Evolutionary conservation across 495 filamentous ascomycete genomes (phyloP).

Genomic region (Annulohypoxylon moriforme): DNA sequence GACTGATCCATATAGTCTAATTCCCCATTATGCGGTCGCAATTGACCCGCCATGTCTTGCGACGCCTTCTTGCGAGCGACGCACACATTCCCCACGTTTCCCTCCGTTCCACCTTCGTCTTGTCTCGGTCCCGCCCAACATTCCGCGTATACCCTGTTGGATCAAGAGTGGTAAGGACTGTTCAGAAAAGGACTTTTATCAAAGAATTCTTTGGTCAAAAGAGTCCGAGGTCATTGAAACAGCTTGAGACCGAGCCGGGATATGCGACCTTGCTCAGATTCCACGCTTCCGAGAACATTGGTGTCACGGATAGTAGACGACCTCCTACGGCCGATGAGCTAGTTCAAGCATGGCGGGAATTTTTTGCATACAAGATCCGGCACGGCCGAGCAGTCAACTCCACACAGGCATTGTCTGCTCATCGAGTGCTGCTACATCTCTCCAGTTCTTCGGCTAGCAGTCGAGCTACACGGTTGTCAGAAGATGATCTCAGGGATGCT

Average conservation of each 20-base stretch:
- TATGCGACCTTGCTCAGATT: slow-evolving; percentile 67
- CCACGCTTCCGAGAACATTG: slow-evolving; percentile 51
- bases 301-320: slow-evolving; percentile 55
- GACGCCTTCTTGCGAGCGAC: slow-evolving; percentile 48
- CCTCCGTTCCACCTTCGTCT: slow-evolving; percentile 27
- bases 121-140: slow-evolving; percentile 21
- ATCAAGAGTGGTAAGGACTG: slow-evolving; percentile 42
- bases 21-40: slow-evolving; percentile 79
- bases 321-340: slow-evolving; percentile 70
- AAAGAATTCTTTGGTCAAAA: slow-evolving; percentile 64
- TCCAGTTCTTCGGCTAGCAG: slow-evolving; percentile 49
- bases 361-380: slow-evolving; percentile 68
- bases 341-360: slow-evolving; percentile 69
- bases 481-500: slow-evolving; percentile 63
- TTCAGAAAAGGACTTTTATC: slow-evolving; percentile 65
- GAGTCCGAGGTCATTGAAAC: slow-evolving; percentile 62
- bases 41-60: slow-evolving; percentile 61
- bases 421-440: slow-evolving; percentile 70
- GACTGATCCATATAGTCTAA: slow-evolving; percentile 40
- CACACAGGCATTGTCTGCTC: slow-evolving; percentile 70
- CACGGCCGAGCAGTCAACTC: slow-evolving; percentile 66
- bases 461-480: slow-evolving; percentile 56
- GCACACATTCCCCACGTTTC: slow-evolving; percentile 25
- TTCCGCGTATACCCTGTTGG: slow-evolving; percentile 39
- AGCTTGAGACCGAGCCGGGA: slow-evolving; percentile 69